phyloP scores from a whole-genome alignment of 768 basidiomycete species.

The Macrolepiota dolichaula region DNA sequence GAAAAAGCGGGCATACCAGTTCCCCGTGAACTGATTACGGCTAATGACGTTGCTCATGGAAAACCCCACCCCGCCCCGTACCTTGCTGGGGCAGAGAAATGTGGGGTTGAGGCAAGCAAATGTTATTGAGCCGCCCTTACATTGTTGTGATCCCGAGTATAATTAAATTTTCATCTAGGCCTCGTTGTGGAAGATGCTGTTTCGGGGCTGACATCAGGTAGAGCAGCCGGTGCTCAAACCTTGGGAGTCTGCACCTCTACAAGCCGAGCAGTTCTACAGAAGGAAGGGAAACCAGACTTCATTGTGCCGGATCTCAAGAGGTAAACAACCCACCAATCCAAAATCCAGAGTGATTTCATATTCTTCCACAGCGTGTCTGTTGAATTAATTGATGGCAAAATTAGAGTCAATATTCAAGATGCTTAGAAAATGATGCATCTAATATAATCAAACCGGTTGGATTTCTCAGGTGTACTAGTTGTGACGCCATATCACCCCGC shows the following conservation, averaged over 20 bases:
- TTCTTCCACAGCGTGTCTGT: conserved; percentile 37
- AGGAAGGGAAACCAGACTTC: conserved; percentile 57
- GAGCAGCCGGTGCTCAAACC: conserved; percentile 70
- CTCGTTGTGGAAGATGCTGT: conserved; percentile 91
- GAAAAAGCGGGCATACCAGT: conserved; percentile 56
- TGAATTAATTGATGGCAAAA: conserved; percentile 38
- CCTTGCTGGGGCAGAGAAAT: conserved; percentile 64
- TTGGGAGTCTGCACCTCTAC: conserved; percentile 87
- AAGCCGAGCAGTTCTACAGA: conserved; percentile 45
- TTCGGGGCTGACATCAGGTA: conserved; percentile 73
- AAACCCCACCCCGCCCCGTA: conserved; percentile 93
- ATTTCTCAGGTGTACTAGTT: background rate
- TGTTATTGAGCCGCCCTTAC: conserved; percentile 36
- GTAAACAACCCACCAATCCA: conserved; percentile 33
- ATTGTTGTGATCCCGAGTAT: background rate
- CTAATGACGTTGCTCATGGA: conserved; percentile 65
- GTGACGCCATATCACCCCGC: background rate
- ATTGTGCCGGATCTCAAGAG: conserved; percentile 66
- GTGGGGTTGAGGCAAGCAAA: conserved; percentile 50
- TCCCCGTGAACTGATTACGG: conserved; percentile 68
- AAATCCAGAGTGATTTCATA: background rate
- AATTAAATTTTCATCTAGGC: conserved; percentile 36
- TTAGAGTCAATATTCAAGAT: conserved; percentile 45
- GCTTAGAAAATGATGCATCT: conserved; percentile 1
- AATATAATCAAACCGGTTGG: background rate